phyloP scores from a whole-genome alignment of 495 filamentous ascomycete species.

The Xylaria palmicola region DNA sequence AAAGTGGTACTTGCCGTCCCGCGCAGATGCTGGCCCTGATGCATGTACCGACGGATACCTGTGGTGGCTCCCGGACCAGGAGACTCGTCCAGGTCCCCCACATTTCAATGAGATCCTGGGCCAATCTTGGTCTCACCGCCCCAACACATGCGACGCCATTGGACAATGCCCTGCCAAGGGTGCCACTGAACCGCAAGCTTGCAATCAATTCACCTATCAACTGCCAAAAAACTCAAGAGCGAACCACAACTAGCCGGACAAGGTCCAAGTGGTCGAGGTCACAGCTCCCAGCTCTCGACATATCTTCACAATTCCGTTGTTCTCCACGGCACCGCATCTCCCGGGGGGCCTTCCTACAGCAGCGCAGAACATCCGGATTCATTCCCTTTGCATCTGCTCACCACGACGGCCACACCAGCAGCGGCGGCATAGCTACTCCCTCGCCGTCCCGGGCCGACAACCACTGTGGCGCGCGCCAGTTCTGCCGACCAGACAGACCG shows the following conservation, averaged over 20 bases:
- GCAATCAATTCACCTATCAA: slow-evolving; percentile 11
- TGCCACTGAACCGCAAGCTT: slow-evolving; percentile 6
- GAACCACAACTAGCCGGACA: slow-evolving; percentile 5
- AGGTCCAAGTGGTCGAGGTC: slow-evolving; percentile 6
- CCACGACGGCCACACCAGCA: neutral
- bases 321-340: neutral
- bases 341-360: too few species aligned
- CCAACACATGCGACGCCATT: neutral
- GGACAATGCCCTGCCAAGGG: neutral
- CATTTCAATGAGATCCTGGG: neutral
- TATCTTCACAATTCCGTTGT: slow-evolving; percentile 13
- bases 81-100: neutral
- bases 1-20: neutral
- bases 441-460: neutral
- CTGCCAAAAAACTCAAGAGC: neutral
- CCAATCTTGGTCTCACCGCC: slow-evolving; percentile 13
- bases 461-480: neutral
- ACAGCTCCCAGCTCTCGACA: slow-evolving; percentile 11
- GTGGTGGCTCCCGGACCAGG: neutral
- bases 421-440: neutral
- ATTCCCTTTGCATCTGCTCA: neutral
- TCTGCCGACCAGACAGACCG: neutral
- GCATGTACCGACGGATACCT: neutral
- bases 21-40: neutral
- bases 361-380: too few species aligned